Percentiles rank a stretch among this genome's conserved stretches.
phyloP scores from a whole-genome alignment of 768 basidiomycete genomes.

The Podaxis sp. region DNA sequence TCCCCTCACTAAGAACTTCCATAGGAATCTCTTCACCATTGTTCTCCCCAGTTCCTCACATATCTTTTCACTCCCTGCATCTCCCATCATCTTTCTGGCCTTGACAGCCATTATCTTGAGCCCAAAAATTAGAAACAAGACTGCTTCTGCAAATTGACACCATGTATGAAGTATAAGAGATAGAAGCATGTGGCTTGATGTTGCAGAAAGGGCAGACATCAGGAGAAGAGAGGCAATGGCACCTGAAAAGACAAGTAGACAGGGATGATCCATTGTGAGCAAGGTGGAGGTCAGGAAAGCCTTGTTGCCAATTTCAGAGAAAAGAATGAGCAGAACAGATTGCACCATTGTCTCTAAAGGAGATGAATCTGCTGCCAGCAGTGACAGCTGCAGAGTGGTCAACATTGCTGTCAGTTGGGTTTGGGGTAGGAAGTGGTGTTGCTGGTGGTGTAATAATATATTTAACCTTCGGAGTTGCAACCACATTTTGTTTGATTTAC shows the following conservation, averaged over 20 bases:
- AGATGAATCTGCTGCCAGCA: slow-evolving; percentile 4
- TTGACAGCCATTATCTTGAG: slow-evolving; percentile 80
- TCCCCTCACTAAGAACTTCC: slow-evolving; percentile 76
- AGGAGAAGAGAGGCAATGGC: slow-evolving; percentile 85
- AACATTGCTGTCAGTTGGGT: background rate
- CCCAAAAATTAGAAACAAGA: slow-evolving; percentile 90
- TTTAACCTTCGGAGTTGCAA: slow-evolving; percentile 2
- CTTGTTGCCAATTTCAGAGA: slow-evolving; percentile 95
- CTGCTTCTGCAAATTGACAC: slow-evolving; percentile 72
- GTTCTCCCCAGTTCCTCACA: slow-evolving; percentile 91
- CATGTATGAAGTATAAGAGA: slow-evolving; percentile 70
- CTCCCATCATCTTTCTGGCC: slow-evolving; percentile 69
- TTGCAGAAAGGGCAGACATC: slow-evolving; percentile 94
- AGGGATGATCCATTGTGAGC: slow-evolving; percentile 90
- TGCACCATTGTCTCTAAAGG: slow-evolving; percentile 58
- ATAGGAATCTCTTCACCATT: slow-evolving; percentile 61
- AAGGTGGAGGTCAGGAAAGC: slow-evolving; percentile 86
- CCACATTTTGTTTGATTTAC: too few relatives aligned
- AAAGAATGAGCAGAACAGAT: slow-evolving; percentile 88
- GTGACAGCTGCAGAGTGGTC: background rate
- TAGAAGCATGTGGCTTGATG: slow-evolving; percentile 88
- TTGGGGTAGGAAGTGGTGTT: background rate
- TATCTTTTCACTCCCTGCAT: slow-evolving; percentile 72
- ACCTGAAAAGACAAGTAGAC: slow-evolving; percentile 81
- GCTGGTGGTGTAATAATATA: background rate